Conservation (phyloP, 2,329 filamentous ascomycete genomes). For the Thermothelomyces thermophilus region DNA sequence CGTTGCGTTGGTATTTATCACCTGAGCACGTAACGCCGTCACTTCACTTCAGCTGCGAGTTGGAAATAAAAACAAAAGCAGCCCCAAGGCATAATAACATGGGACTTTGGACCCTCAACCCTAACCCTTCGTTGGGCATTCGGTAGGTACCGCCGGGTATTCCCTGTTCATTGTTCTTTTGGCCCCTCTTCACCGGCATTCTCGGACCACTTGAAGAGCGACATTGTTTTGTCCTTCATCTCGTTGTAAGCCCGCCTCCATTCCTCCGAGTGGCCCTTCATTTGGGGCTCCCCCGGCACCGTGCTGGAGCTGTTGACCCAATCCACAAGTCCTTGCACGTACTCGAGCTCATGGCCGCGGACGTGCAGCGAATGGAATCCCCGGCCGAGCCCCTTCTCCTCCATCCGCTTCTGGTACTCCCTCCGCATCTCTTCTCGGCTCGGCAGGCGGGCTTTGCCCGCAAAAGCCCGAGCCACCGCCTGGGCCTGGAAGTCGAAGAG, state of each 20-base stretch:
- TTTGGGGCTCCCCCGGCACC: constrained; percentile 22
- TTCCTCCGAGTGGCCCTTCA: constrained; percentile 30
- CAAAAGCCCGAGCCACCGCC: constrained; percentile 50
- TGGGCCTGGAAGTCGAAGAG: constrained; percentile 66
- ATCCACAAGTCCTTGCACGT: constrained; percentile 23
- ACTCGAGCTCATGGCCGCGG: constrained; percentile 21
- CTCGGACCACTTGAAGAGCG: background rate
- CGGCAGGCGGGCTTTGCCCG: constrained; percentile 45
- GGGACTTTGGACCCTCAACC: no score
- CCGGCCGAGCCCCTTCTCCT: constrained; percentile 30
- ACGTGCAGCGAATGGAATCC: constrained; percentile 33
- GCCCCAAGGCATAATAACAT: no score
- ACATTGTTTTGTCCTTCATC: constrained; percentile 17
- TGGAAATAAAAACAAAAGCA: no score
- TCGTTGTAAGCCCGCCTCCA: constrained; percentile 26
- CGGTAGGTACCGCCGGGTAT: no score
- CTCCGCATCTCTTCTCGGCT: constrained; percentile 32
- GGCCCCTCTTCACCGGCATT: background rate
- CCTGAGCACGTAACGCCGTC: no score
- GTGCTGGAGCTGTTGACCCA: constrained; percentile 26
- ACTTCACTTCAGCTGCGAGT: no score
- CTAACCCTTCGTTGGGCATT: no score
- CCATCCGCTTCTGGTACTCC: constrained; percentile 30
- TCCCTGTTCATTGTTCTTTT: no score
- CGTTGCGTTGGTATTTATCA: no score